Percentiles rank a stretch among this genome's conserved stretches.
phyloP scores from a whole-genome alignment of 2,329 filamentous ascomycete genomes.

The Dothideomycetes sp. region DNA sequence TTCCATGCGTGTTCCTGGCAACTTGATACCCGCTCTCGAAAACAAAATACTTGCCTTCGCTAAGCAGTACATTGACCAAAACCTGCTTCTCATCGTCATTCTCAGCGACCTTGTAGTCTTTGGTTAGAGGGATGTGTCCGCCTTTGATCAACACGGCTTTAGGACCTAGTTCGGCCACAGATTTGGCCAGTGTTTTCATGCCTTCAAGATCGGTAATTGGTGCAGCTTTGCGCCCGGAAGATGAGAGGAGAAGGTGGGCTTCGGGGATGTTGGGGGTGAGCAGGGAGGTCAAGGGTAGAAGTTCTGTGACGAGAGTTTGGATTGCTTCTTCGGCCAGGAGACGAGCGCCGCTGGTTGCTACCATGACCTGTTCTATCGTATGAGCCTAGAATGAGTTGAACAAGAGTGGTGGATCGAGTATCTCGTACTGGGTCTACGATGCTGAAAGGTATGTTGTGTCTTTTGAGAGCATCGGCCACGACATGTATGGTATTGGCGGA shows the following conservation, averaged over 20 bases:
- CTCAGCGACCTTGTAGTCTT: slow-evolving; percentile 50
- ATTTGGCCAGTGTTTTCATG: slow-evolving; percentile 58
- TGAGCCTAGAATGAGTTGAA: neutral
- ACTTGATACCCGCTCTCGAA: slow-evolving; percentile 63
- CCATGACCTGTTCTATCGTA: slow-evolving; percentile 62
- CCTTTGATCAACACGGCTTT: slow-evolving; percentile 82
- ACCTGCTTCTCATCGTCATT: slow-evolving; percentile 51
- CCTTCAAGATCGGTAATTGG: slow-evolving; percentile 53
- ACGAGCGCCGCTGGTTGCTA: slow-evolving; percentile 68
- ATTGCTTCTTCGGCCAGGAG: slow-evolving; percentile 60
- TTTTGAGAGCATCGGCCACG: slow-evolving; percentile 54
- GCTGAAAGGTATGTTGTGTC: slow-evolving; percentile 48
- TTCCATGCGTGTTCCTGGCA: slow-evolving; percentile 83
- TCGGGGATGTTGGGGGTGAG: slow-evolving; percentile 74
- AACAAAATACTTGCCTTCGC: slow-evolving; percentile 43
- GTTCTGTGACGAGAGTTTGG: slow-evolving; percentile 45
- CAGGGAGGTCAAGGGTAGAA: slow-evolving; percentile 59
- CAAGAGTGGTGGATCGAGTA: neutral
- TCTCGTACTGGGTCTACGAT: slow-evolving; percentile 65
- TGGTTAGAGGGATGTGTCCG: slow-evolving; percentile 72
- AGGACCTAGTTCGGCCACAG: slow-evolving; percentile 60
- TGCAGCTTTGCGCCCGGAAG: slow-evolving; percentile 36
- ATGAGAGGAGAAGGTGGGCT: slow-evolving; percentile 54
- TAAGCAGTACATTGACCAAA: slow-evolving; percentile 70
- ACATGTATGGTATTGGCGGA: slow-evolving; percentile 60